These are phyloP conservation scores for Astrothelium macrocarpum DNA, from an alignment of 495 filamentous ascomycete genomes.

Conservation along the genomic window DNA sequence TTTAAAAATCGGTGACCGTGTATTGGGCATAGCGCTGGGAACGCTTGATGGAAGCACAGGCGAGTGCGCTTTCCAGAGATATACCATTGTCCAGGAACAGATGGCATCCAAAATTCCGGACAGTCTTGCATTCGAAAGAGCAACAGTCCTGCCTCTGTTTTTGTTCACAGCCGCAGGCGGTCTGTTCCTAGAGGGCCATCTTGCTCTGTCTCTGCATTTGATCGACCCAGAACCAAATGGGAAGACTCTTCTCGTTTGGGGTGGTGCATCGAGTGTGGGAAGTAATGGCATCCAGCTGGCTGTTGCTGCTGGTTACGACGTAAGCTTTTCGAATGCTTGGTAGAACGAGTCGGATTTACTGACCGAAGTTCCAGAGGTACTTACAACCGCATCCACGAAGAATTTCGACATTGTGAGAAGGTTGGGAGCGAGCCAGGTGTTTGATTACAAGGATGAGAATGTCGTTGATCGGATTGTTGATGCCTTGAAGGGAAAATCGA, in stretches of 20 bases:
- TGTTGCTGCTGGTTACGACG: conserved; percentile 43
- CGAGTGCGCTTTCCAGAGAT: conserved; percentile 34
- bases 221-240: conserved; percentile 25
- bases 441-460: conserved; percentile 43
- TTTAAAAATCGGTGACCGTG: background rate
- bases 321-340: background rate
- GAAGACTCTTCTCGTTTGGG: conserved; percentile 47
- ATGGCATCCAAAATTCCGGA: conserved; percentile 38
- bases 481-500: conserved; percentile 24
- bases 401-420: conserved; percentile 44
- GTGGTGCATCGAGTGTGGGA: conserved; percentile 48
- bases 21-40: background rate
- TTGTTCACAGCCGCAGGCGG: conserved; percentile 42
- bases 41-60: background rate
- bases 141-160: conserved; percentile 41
- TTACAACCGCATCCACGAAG: conserved; percentile 42
- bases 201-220: conserved; percentile 32
- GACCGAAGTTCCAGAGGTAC: conserved; percentile 25
- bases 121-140: conserved; percentile 36
- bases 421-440: conserved; percentile 45
- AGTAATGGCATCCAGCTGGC: conserved; percentile 53
- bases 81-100: conserved; percentile 31
- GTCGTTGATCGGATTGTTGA: conserved; percentile 26
- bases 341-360: background rate
- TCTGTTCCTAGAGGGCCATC: conserved; percentile 36